phyloP scores from a whole-genome alignment of 148 eudicot genomes.

The Arbutus unedo region DNA sequence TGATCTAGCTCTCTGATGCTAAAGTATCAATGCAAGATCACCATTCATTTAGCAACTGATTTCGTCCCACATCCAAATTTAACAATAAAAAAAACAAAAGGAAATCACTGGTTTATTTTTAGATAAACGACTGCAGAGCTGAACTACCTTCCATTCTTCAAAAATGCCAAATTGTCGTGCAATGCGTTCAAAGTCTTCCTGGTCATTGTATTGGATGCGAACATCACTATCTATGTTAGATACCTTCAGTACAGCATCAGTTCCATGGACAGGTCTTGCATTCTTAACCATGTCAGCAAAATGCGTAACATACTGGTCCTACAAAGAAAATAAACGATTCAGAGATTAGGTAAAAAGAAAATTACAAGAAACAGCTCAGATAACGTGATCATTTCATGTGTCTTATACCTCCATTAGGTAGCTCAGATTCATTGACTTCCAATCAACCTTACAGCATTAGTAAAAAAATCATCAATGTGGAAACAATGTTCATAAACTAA shows the following conservation, averaged over 20 bases:
- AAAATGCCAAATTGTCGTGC: slow-evolving; percentile 90
- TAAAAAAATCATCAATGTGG: not conserved
- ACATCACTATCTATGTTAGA: slow-evolving; percentile 69
- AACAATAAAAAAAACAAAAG: not conserved
- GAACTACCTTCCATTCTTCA: slow-evolving; percentile 95
- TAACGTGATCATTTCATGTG: not conserved
- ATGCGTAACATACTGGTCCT: slow-evolving; percentile 73
- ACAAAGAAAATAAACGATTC: slow-evolving; percentile 1
- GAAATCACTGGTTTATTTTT: not conserved
- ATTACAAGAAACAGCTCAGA: not conserved
- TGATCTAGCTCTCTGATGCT: not conserved
- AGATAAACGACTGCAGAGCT: not conserved
- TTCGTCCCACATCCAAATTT: not conserved
- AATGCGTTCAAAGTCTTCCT: slow-evolving; percentile 65
- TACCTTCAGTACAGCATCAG: slow-evolving; percentile 54
- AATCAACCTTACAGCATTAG: slow-evolving; percentile 63
- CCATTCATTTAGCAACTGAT: not conserved
- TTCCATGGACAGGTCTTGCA: slow-evolving; percentile 57
- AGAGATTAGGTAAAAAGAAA: not conserved
- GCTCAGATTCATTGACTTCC: slow-evolving; percentile 92
- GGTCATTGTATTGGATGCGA: slow-evolving; percentile 66
- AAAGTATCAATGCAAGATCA: not conserved
- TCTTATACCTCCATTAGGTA: slow-evolving; percentile 79
- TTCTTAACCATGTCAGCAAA: slow-evolving; percentile 70
- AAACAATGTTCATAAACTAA: slow-evolving; percentile 5